Evolutionary conservation across 805 yeast genomes (phyloP), one percentile per base, ranked within the genome.

Genomic region (Cyberlindnera sargentensis): DNA sequence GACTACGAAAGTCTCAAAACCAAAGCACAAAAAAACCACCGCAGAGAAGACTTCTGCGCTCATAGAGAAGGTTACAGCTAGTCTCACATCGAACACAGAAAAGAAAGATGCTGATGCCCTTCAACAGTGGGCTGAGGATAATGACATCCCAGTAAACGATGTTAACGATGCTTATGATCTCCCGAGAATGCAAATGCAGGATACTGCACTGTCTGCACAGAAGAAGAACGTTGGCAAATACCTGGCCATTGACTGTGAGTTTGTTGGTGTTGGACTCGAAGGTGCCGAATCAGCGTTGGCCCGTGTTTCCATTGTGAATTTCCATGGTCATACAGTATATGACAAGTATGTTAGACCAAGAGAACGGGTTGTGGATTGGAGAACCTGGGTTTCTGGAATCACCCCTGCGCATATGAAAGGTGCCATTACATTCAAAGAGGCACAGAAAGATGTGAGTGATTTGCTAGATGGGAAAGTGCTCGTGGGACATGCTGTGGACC

Each of bases 331-430:
- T 49, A 71, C 77, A 0, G 57, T 90, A 0, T 68, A 82, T 47
- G 97, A 90, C 61, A 66, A 72, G 33, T 90, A 71, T 65, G 96
- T 90, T 4, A 70, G 69, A 50, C 96, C 96, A 2, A 64, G 68
- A 30, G 89, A 82, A 53, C 68, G 66, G 43, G 95, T 90, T 3
- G 81, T 90, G 0, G 95, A 90, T 56, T 90, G 93, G 90, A 72
- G 97, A 61, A 90, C 97, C 0, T 80, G 89, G 84, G 95, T 88
- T 23, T 81, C 91, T 62, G 98, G 98, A 26, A 76, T 90, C 3
- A 69, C 80, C 3, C 87, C 95, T 0, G 61, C 64, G 3, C 76
- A 82, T 56, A 79, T 90, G 84, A 65, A 66, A 28, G 61, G 69
- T 35, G 96, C 96, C 0, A 71, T 82, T 0, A 48, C 77, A 1